Base-by-base conservation (phyloP, 352 stramenopile genomes). In the Pseudoperonospora humuli region DNA sequence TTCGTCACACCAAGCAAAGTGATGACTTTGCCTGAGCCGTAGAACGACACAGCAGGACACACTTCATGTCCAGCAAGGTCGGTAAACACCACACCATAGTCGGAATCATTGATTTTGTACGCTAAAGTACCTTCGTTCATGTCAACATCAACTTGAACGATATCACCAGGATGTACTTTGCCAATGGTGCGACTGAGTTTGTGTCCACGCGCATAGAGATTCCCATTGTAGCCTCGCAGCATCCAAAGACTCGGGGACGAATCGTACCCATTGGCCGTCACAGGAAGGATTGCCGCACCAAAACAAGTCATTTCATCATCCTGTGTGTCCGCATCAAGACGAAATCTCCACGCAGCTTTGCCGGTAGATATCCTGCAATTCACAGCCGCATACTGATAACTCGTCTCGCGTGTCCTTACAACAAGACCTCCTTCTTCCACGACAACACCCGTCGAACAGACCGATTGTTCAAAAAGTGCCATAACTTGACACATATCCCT, bases 271-370 rank as follows among this genome's bases (percentile, higher is more conserved):
- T 78, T 90, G 1, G 90, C 80, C 19, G 75, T 86, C 32, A 95
- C 77, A 37, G 84, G 86, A 19, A 95, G 63, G 34, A 91, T 91
- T 5, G 84, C 83, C 18, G 86, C 86, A 38, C 86, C 86, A 61
- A 96, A 95, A 27, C 86, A 95, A 26, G 81, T 95, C 80, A 93
- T 95, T 52, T 96, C 86, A 29, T 96, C 86, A 37, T 94, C 88
- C 15, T 85, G 68, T 4, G 80, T 92, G 50, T 95, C 84, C 5
- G 87, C 86, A 65, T 93, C 84, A 13, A 95, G 58, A 10, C 82
- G 79, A 17, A 95, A 95, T 36, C 70, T 85, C 84, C 84, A 95
- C 7, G 76, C 86, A n/a, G 82, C 82, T 38, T 85, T 82, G 5
- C 82, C 77, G 5, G 69, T 69, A 5, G 70, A 69, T 38, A 94